Base-by-base conservation (phyloP, 1,284 basidiomycete species). In the Lentinula novae-zelandiae region DNA sequence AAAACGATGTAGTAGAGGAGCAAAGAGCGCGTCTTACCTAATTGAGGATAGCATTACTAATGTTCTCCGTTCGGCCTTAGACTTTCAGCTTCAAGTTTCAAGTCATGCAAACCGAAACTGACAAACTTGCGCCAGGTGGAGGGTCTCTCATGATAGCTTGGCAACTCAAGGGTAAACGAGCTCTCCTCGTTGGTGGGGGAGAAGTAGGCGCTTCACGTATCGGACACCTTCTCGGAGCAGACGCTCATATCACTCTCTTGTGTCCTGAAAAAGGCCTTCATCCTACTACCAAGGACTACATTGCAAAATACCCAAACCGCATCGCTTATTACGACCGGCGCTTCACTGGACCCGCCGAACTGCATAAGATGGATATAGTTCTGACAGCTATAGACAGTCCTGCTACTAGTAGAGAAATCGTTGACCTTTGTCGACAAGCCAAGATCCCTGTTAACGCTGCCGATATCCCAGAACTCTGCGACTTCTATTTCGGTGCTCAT, bases 401-500 rank as follows among this genome's bases (percentile, higher is more conserved):
- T 60, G 77, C 81, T 0, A 79, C 87, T 58, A 93, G 88, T 46
- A 84, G 81, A 64, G 76, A 76, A 55, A 95, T 98, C 58, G 93
- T 87, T 70, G 72, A 81, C 12, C 79, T 90, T 66, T 91, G 91
- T 69, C 79, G 94, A 56, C 77, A 80, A 34, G 80, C 76, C 50
- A 83, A 80, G 57, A 90, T 98, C 57, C 93, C 95, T 3, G 90
- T 97, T 64, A 99, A 99, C 74, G 95, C 96, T 61, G 96, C 97
- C 36, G 96, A 99, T 76, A 93, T 98, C 55, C 97, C 96, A 2
- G 87, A 92, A 53, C 84, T 86, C 61, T 99, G 96, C 79, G 96
- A 99, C 76, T 99, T 99, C 72, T 99, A 97, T 79, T 99, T 99
- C 76, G 97, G 97, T 51, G 92, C 93, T 0, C 91, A 96, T 71